These are phyloP conservation scores for Cordyceps tenuipes DNA, from an alignment of 2,329 filamentous ascomycete genomes.

Conservation along the genomic window DNA sequence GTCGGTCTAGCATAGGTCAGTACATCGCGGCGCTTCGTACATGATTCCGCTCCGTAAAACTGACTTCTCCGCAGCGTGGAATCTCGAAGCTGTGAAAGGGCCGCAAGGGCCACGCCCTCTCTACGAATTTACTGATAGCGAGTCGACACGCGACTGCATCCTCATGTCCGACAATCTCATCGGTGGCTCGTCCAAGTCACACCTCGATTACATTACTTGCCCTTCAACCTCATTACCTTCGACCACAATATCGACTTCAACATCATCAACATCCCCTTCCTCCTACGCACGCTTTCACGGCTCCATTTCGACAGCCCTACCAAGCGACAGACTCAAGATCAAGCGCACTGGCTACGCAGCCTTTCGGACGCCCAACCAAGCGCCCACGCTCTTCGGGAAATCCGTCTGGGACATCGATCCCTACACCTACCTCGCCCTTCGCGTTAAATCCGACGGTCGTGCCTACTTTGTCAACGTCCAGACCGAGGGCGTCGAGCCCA, in stretches of 20 bases:
- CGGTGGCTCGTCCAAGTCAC: conserved; percentile 72
- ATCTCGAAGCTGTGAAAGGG: conserved; percentile 59
- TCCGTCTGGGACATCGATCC: conserved; percentile 83
- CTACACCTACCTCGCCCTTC: conserved; percentile 78
- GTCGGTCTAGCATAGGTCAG: conserved; percentile 46
- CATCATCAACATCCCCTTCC: conserved; percentile 14
- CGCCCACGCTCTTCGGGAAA: conserved; percentile 74
- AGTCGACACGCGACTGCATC: conserved; percentile 50
- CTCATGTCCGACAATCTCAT: conserved; percentile 81
- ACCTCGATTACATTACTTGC: conserved; percentile 54
- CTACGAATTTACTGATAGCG: conserved; percentile 49
- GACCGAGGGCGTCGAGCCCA: conserved; percentile 85
- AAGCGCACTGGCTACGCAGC: conserved; percentile 81
- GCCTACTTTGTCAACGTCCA: conserved; percentile 94
- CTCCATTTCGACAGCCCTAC: conserved; percentile 77
- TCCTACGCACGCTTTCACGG: conserved; percentile 76
- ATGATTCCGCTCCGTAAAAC: neutral
- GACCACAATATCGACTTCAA: conserved; percentile 11
- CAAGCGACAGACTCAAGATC: conserved; percentile 62
- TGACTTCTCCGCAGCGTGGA: conserved; percentile 44
- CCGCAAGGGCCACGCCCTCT: conserved; percentile 57
- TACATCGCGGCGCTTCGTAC: conserved; percentile 13
- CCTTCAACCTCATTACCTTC: conserved; percentile 13
- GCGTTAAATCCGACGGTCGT: conserved; percentile 82
- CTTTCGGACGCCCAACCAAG: conserved; percentile 74